phyloP scores from a whole-genome alignment of 148 eudicot genomes.

The Suaeda aralocaspica region DNA sequence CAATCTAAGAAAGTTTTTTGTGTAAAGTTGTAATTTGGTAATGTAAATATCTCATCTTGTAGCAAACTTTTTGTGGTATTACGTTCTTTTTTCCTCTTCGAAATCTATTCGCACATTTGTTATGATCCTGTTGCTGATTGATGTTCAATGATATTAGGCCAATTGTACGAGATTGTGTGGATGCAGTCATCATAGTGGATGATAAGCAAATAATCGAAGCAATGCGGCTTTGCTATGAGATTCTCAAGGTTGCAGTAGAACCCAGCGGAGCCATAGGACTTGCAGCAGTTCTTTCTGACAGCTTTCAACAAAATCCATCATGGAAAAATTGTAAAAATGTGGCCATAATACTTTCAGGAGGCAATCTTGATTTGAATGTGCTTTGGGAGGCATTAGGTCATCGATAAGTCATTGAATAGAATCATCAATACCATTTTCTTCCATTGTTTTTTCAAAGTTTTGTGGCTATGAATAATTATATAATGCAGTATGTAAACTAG shows the following conservation, averaged over 20 bases:
- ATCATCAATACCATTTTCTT: neutral
- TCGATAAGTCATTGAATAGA: conserved; percentile 4
- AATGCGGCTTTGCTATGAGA: conserved; percentile 75
- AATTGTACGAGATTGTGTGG: conserved; percentile 82
- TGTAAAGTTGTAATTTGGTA: too few species aligned
- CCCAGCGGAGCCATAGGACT: conserved; percentile 96
- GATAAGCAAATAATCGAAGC: conserved; percentile 81
- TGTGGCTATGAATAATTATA: too few species aligned
- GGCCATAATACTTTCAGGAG: conserved; percentile 83
- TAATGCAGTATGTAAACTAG: neutral
- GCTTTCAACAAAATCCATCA: conserved; percentile 51
- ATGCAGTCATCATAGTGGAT: conserved; percentile 68
- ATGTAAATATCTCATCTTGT: too few species aligned
- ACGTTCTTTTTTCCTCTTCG: too few species aligned
- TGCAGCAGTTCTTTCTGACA: conserved; percentile 72
- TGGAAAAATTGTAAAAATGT: conserved; percentile 61
- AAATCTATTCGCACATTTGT: neutral
- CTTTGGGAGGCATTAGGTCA: conserved; percentile 64
- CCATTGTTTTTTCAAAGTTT: neutral
- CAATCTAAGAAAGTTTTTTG: too few species aligned
- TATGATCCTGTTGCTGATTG: neutral
- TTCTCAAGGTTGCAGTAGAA: conserved; percentile 86
- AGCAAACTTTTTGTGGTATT: too few species aligned
- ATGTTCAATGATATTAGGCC: conserved; percentile 51
- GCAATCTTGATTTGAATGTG: conserved; percentile 79